These are phyloP conservation scores for Blastocrithidia nonstop DNA, from an alignment of 208 protist genomes.

Conservation along the genomic window DNA sequence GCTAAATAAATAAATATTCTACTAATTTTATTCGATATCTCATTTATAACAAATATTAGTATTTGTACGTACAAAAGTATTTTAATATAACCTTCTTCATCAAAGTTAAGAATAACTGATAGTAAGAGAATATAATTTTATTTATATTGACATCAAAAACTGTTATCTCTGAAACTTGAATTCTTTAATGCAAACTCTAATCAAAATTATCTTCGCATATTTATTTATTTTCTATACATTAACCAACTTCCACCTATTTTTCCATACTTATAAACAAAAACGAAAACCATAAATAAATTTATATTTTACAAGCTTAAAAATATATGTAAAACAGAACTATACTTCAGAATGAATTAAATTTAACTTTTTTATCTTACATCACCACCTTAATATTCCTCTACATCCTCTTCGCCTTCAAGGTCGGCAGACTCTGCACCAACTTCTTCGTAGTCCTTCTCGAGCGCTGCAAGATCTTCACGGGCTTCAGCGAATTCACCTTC, in stretches of 20 bases:
- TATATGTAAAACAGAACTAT: not conserved
- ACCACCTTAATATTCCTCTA: conserved; percentile 45
- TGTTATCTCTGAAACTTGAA: not conserved
- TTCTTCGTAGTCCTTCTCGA: too few species aligned
- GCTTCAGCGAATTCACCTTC: too few species aligned
- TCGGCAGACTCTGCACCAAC: too few species aligned
- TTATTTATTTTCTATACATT: too few species aligned
- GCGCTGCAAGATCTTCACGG: too few species aligned
- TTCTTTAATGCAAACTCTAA: too few species aligned
- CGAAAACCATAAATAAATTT: not conserved
- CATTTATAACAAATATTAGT: not conserved
- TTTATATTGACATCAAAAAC: not conserved
- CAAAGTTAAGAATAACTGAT: not conserved
- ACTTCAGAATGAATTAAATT: not conserved
- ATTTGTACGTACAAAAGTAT: not conserved
- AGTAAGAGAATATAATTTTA: conserved; percentile 1
- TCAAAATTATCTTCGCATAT: too few species aligned
- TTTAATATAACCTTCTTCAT: not conserved
- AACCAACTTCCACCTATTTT: too few species aligned
- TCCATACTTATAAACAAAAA: not conserved
- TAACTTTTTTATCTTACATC: not conserved
- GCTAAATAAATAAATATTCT: too few species aligned
- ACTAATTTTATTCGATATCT: too few species aligned
- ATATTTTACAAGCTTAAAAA: too few species aligned
- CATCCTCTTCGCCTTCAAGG: too few species aligned